Base-by-base conservation (phyloP, 2,329 filamentous ascomycete species). In the Nigrospora oryzae region DNA sequence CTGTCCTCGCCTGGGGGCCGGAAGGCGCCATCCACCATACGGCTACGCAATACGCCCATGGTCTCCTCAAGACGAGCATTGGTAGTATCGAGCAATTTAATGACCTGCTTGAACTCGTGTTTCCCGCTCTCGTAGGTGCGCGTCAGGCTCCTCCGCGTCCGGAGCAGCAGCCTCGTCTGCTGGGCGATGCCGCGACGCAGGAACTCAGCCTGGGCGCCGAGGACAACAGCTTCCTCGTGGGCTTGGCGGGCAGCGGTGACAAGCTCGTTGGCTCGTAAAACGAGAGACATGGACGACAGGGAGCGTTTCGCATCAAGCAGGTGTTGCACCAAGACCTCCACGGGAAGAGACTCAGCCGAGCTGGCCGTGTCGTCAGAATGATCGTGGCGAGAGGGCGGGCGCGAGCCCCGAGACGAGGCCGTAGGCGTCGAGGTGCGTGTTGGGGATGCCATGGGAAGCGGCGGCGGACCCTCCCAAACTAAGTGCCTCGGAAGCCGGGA, bases 291-390 rank as follows among this genome's bases (percentile, higher is more conserved):
- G 11, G 89, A 89, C 14, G 86, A 86, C 5, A 97, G 76, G 1
- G 90, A 90, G 38, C 88, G 81, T 62, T 96, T 96, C 10, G 91
- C 86, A 30, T 85, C 83, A 36, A 96, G 80, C 33, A 96, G 83
- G 65, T 95, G 83, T 43, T 81, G 78, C 45, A 96, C 86, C 37
- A 97, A 80, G 19, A 80, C 81, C 55, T 95, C 88, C 57, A 95
- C 77, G 19, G 75, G 63, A 5, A 73, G 62, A 28, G 64, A 55
- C 36, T 58, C 56, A 37, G 63, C 63, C 31, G 19, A 32, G 31
- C 19, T 36, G 28, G 68, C 66, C 30, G 63, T 57, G 40, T 63
- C 63, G 23, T 28, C 23, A 7, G 23, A 7, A 41, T 64, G 57
- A 46, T 54, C 56, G 51, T 59, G 51, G 12, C 50, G 48, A 4